Conservation (phyloP, 345 rosid genomes). For the Eutrema heterophyllum region DNA sequence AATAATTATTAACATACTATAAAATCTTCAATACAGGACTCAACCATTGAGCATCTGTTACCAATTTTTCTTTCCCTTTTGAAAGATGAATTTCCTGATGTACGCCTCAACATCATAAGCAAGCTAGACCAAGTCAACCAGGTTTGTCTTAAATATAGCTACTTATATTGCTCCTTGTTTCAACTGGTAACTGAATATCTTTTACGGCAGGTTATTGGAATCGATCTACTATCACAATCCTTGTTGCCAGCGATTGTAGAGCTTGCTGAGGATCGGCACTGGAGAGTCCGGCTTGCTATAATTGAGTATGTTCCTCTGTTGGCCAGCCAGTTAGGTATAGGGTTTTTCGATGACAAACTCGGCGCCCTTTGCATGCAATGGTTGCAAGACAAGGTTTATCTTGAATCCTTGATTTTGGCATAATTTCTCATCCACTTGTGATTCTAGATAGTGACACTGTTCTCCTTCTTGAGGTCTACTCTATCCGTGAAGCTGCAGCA, state of each 20-base stretch:
- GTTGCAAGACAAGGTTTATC: conserved; percentile 84
- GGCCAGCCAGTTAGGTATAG: conserved; percentile 95
- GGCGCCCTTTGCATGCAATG: conserved; percentile 97
- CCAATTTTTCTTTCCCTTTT: conserved; percentile 97
- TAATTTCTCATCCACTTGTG: not conserved
- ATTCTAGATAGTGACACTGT: conserved; percentile 7
- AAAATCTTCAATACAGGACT: conserved; percentile 48
- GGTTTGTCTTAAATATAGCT: conserved; percentile 42
- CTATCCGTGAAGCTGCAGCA: conserved; percentile 86
- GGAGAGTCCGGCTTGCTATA: conserved; percentile 98
- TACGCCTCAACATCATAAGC: conserved; percentile 94
- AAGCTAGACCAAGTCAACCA: conserved; percentile 99
- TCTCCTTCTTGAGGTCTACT: conserved; percentile 48
- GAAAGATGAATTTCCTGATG: conserved; percentile 99
- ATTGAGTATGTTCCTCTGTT: conserved; percentile 92
- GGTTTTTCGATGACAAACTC: conserved; percentile 89
- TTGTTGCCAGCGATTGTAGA: conserved; percentile 96
- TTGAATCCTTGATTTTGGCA: not conserved
- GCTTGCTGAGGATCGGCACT: conserved; percentile 98
- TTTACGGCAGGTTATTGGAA: conserved; percentile 81
- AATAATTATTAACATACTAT: not conserved
- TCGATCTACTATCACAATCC: conserved; percentile 90
- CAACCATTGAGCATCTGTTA: conserved; percentile 91
- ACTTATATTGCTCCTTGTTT: not conserved
- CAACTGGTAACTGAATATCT: not conserved